Base-by-base conservation (phyloP, 441 rosid species). In the Pelargonium myrrhifolium region DNA sequence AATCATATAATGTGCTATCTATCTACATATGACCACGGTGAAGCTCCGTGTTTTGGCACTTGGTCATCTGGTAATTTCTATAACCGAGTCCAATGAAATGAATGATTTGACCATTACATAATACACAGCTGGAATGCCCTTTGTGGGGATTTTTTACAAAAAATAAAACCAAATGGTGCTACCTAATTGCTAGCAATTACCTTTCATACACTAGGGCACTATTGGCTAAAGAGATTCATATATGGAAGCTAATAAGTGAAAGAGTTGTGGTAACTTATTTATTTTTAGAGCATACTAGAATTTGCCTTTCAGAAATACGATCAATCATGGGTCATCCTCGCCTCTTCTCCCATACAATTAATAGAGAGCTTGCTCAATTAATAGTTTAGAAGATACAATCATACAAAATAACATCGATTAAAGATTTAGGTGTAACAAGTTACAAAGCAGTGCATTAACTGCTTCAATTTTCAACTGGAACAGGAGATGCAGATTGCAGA, bases 401-500 rank as follows among this genome's bases (percentile, higher is more conserved):
- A 39, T 28, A 9, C 43, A 10, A 9, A 39, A 6, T 6, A 39
- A 6, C 9, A 39, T 9, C 42, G 10, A 39, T 6, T 39, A 40
- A 47, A 14, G 17, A 47, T 47, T 47, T 15, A 17, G 58, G 58
- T 18, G 12, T 8, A 55, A 55, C 12, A 55, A 8, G 4, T 18
- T 55, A 55, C 60, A 21, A 26, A 15, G 21, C 24, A 55, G 9
- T 2, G 11, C 12, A 55, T 55, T 18, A 55, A 18, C 12, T 18
- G 6, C 14, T 55, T 55, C 11, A 11, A 55, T 18, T 51, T 51
- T 51, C 58, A 55, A 22, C 24, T 22, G 15, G 15, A 74, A 43
- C 10, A 11, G 61, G 39, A 69, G 11, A 73, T 12, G 15, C 15
- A 65, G 53, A 49, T n/a, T n/a, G n/a, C n/a, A n/a, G n/a, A n/a